phyloP scores from a whole-genome alignment of 257 asterid species.

The Solanum clarkiae region DNA sequence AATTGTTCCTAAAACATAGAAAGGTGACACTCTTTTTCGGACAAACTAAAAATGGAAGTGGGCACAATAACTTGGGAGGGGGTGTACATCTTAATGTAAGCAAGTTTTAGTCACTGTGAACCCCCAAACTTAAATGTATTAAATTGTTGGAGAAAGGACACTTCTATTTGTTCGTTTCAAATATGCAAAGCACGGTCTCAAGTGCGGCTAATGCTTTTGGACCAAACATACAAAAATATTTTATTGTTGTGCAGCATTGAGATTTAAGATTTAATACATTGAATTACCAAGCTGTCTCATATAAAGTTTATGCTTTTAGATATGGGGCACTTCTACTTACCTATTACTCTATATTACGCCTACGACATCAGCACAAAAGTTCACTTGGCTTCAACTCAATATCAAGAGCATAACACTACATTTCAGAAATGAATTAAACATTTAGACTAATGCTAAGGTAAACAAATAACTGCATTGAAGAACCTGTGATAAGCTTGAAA shows the following conservation, averaged over 20 bases:
- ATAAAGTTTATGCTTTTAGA: background rate
- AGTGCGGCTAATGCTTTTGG: background rate
- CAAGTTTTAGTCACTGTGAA: background rate
- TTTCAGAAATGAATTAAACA: background rate
- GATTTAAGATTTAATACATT: background rate
- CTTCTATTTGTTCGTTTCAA: background rate
- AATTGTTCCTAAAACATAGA: background rate
- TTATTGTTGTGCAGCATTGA: background rate
- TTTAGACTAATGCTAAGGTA: background rate
- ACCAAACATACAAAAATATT: background rate
- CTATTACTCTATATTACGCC: background rate
- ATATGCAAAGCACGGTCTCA: background rate
- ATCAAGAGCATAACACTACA: background rate
- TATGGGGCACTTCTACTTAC: background rate
- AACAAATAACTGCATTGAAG: background rate
- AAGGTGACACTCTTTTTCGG: background rate
- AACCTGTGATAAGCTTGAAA: constrained; percentile 87
- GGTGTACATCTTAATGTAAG: background rate
- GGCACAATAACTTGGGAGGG: background rate
- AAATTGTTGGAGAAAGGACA: background rate
- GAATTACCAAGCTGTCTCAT: background rate
- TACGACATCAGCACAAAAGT: background rate
- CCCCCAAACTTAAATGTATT: background rate
- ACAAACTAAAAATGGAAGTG: background rate
- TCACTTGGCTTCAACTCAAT: background rate